Evolutionary conservation across 805 yeast species (phyloP), one percentile per base, ranked within the genome.

Genomic region (Sporopachydermia lactativora): DNA sequence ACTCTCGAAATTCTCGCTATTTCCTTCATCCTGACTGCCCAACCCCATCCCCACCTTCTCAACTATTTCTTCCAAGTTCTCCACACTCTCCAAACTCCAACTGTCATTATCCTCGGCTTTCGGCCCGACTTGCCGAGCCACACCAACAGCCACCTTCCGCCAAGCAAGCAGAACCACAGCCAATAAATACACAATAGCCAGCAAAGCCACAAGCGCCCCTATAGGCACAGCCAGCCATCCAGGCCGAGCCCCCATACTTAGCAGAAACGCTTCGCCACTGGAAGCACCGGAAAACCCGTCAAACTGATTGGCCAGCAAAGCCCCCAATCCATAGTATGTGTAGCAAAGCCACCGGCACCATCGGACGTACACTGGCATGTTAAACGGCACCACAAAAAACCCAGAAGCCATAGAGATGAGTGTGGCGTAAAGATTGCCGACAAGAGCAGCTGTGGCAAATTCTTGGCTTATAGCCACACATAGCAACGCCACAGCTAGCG

Each of bases 281-380:
- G 68, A 75, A 42, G 71, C 71, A 40, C 49, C 53, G 50, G 81
- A 71, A 40, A 62, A 61, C 0, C 58, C 51, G 11, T n/a, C 31
- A 52, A 72, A 84, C 48, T 82, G 77, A 51, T 77, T 80, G 0
- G 86, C 68, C 35, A 70, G 50, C 42, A 77, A 51, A 2, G 76
- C 77, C 2, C 92, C 92, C 57, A 80, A 81, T 0, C 77, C 77
- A 52, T 80, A 84, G 83, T 88, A 85, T 40, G 79, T 66, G 52
- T 72, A 81, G 0, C 89, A 77, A 42, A 77, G 61, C 56, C 81
- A 84, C 52, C 79, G 81, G 3, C 78, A 69, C 95, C 95, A 84
- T 28, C 84, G 65, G 5, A 84, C 94, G 51, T 85, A 85, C 1
- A 81, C 94, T 0, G 94, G 94, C 75, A 83, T 68, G 1, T 73